Base-by-base conservation (phyloP, 2,329 filamentous ascomycete genomes). In the Trichoderma citrinoviride region DNA sequence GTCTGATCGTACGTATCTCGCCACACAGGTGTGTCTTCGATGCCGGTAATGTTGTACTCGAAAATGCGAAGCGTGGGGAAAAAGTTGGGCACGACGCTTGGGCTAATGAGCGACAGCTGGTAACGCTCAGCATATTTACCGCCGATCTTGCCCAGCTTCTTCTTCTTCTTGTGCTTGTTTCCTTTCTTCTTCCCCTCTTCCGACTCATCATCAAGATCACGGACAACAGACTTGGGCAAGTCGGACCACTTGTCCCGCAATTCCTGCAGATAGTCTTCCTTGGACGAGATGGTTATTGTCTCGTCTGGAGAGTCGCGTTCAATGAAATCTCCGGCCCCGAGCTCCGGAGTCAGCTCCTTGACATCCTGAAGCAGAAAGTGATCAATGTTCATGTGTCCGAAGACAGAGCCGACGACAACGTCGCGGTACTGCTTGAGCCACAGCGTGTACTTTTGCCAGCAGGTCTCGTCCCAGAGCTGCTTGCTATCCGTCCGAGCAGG, bases 321-420 rank as follows among this genome's bases (percentile, higher is more conserved):
- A 40, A 71, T 66, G 21, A 72, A 65, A 8, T 75, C 70, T 2
- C 75, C 71, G 49, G 77, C 68, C 8, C 80, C 66, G 1, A 81
- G 77, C 27, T 80, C 78, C 54, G 92, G 82, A 67, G 90, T 83
- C 61, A 97, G 83, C 0, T 96, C 85, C 46, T 90, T 83, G 65
- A 88, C 91, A 74, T 98, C 94, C 71, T 97, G 92, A 17, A 99
- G 80, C 73, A 98, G 85, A 77, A 99, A 99, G 76, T 99, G 95
- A 72, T 99, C 95, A 69, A 97, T 91, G 73, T 99, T 99, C 95
- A 99, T 98, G 75, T 99, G 95, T 1, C 94, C 95, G 73, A 90
- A 99, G 6, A 96, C 73, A 27, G 87, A 87, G 14, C 86, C 87
- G 21, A 93, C 83, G 21, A 99, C 83, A 43, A 99, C 89, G 75